A percentile compares a stretch with the other conserved stretches of the same genome.
Conservation (phyloP, 2,329 filamentous ascomycete genomes). For the Fusarium miscanthi region DNA sequence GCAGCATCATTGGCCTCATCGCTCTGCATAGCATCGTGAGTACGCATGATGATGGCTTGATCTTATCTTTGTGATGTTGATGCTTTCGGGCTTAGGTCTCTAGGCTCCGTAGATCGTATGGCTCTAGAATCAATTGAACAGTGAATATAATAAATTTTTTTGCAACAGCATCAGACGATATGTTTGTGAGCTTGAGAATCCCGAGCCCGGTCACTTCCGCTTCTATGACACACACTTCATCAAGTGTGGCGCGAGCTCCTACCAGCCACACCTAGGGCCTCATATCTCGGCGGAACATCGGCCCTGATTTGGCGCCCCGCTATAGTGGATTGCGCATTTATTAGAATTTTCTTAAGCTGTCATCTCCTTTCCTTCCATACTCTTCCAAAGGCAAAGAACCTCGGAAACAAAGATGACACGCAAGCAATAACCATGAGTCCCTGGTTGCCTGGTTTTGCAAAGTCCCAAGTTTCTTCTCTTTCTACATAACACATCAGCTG, state of each 20-base stretch:
- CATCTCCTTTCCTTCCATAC: slow-evolving; percentile 32
- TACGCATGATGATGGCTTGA: slow-evolving; percentile 35
- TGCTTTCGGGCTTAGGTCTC: neutral
- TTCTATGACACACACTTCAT: slow-evolving; percentile 33
- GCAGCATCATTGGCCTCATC: slow-evolving; percentile 76
- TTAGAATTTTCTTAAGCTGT: slow-evolving; percentile 36
- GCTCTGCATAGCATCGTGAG: slow-evolving; percentile 65
- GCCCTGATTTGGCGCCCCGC: slow-evolving; percentile 35
- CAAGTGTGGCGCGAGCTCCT: slow-evolving; percentile 19
- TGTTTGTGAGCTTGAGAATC: slow-evolving; percentile 14
- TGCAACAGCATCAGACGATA: slow-evolving; percentile 29
- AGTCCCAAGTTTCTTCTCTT: slow-evolving; percentile 37
- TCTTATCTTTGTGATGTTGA: neutral
- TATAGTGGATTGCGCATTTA: slow-evolving; percentile 42
- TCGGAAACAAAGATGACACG: slow-evolving; percentile 49
- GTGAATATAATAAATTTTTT: slow-evolving; percentile 1
- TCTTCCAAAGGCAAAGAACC: slow-evolving; percentile 39
- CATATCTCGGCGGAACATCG: slow-evolving; percentile 23
- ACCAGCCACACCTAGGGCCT: slow-evolving; percentile 21
- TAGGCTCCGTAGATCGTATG: too few species aligned
- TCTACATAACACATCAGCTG: slow-evolving; percentile 31
- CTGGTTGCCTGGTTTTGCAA: slow-evolving; percentile 44
- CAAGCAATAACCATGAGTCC: slow-evolving; percentile 50
- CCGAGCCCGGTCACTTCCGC: slow-evolving; percentile 30
- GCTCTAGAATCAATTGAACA: neutral